Base-by-base conservation (phyloP, 2,329 filamentous ascomycete species). In the Pochonia chlamydosporia region DNA sequence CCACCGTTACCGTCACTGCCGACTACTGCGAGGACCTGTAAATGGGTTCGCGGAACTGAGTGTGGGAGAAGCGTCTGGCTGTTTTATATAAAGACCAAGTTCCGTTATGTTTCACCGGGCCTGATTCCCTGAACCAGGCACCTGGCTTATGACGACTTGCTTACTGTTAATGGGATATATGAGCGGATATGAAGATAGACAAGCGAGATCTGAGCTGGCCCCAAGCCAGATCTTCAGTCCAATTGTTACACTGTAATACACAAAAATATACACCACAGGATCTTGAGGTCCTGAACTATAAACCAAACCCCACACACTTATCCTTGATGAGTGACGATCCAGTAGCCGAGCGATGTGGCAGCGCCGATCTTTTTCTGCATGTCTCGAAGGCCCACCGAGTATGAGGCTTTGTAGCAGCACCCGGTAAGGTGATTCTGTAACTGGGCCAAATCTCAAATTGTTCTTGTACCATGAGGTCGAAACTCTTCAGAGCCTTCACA, bases 11-110 rank as follows among this genome's bases (percentile, higher is more conserved):
- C 49, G 64, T 62, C 49, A 71, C 67, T 42, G 55, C 59, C 54
- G 66, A 71, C 58, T 67, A 61, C 57, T 72, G 69, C 60, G 67
- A 69, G 47, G 66, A 67, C 43, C 44, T 61, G 54, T 62, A 56
- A 55, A 40, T 26, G 26, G n/a, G n/a, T 18, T 30, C 9, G 39
- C 24, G 28, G 20, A 11, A 16, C 14, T 20, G 16, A 11, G n/a
- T 8, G 40, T 9, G 23, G 31, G 10, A 20, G n/a, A 14, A 35
- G 13, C 23, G 30, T 36, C 11, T 37, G 35, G 6, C 3, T 18
- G 11, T 26, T 36, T 14, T 40, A n/a, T 21, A 40, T 37, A 39
- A 7, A 30, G 21, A 25, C 43, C n/a, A 20, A 40, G 39, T 24
- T 18, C 14, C 26, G 16, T 44, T 8, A 18, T 31, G 13, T 23